Evolutionary conservation across 2,329 filamentous ascomycete genomes (phyloP), one percentile per base, ranked within the genome.

Genomic region (Epichloe elymi): DNA sequence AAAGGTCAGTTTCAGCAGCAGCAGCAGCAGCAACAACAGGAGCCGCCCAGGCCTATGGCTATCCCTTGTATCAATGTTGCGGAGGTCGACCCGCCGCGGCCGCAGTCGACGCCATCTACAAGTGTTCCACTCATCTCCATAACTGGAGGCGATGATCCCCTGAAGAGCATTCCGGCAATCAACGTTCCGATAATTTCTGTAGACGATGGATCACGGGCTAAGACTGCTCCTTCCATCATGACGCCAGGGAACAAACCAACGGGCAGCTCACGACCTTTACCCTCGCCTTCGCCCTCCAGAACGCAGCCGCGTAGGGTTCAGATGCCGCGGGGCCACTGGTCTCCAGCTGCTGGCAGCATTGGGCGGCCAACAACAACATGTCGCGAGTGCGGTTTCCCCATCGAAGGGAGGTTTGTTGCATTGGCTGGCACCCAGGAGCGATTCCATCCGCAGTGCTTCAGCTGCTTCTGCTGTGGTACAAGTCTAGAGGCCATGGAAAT

Each of bases 401-500:
- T 98, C 58, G 82, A 93, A 52, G 93, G 93, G 3, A 86, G 91
- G 52, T 91, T 95, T 57, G 85, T 97, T 20, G 87, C 85, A 4
- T 81, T 95, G 6, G 83, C 82, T 2, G 88, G 88, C 26, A 75
- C 78, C 39, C 61, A 69, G 3, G 77, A 82, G 60, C 85, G 90
- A 19, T 97, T 97, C 65, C 93, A 98, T 60, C 90, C 93, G 0
- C 81, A 89, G 57, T 98, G 93, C 68, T 97, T 98, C 71, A 77
- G 80, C 42, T 98, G 93, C 71, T 85, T 88, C 65, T 78, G 86
- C 54, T 98, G 93, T 65, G 82, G 84, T 33, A 95, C 90, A 10
- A 78, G 83, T 19, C 84, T 98, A 17, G 93, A 98, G 70, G 91
- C 89, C 51, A 86, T 98, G 52, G 93, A 95, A 59, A 97, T 98